phyloP scores from a whole-genome alignment of 2,329 filamentous ascomycete genomes.

The Exophiala dermatitidis region DNA sequence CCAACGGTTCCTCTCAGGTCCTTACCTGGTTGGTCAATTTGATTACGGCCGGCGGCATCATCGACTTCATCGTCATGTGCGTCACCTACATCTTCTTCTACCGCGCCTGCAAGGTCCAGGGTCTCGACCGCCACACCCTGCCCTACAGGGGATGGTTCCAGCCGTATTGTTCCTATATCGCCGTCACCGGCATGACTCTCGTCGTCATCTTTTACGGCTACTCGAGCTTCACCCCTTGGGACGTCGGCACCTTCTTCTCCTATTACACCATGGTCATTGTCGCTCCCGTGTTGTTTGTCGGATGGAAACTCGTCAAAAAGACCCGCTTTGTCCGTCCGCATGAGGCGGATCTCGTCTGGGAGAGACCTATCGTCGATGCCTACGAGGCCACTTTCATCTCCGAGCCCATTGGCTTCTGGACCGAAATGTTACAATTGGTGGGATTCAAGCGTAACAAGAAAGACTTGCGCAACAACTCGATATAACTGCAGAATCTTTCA shows the following conservation, averaged over 20 bases:
- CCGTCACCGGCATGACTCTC: slow-evolving; percentile 47
- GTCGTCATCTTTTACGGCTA: slow-evolving; percentile 68
- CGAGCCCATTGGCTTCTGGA: slow-evolving; percentile 35
- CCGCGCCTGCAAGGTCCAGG: slow-evolving; percentile 47
- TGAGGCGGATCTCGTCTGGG: slow-evolving; percentile 50
- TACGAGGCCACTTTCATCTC: slow-evolving; percentile 49
- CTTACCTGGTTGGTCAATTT: slow-evolving; percentile 52
- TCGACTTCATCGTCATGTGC: slow-evolving; percentile 57
- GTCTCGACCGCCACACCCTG: slow-evolving; percentile 46
- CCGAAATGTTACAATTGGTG: slow-evolving; percentile 23
- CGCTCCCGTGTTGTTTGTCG: slow-evolving; percentile 12
- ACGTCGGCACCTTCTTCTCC: slow-evolving; percentile 59
- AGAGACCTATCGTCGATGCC: slow-evolving; percentile 52
- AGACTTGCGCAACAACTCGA: slow-evolving; percentile 1
- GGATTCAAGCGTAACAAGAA: slow-evolving; percentile 15
- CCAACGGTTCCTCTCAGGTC: slow-evolving; percentile 43
- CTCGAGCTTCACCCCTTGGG: slow-evolving; percentile 64
- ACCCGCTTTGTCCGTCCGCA: slow-evolving; percentile 7
- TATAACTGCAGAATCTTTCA: neutral
- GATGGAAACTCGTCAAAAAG: slow-evolving; percentile 29
- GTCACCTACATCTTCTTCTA: slow-evolving; percentile 55
- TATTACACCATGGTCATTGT: slow-evolving; percentile 20
- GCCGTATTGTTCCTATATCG: slow-evolving; percentile 46
- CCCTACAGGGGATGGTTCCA: slow-evolving; percentile 55
- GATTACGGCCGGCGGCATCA: slow-evolving; percentile 29